Evolutionary conservation across 139 green algal genomes (phyloP), one percentile per base, ranked within the genome.

Genomic region (Chlorella sorokiniana): DNA sequence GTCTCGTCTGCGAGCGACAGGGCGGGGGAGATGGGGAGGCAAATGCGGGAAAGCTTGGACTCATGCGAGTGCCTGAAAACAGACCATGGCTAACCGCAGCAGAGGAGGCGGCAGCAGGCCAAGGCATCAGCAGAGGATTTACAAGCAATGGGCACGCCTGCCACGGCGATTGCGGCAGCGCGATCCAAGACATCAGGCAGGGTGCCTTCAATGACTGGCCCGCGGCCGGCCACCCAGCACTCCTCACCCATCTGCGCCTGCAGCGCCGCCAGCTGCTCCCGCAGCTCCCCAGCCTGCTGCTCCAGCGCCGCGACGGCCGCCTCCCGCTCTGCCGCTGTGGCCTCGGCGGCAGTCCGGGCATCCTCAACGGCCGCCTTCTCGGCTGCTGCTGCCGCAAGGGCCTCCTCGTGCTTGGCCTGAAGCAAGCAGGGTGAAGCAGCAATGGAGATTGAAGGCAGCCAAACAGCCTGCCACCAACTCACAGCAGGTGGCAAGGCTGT

Each of bases 1-100:
- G 88, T 84, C 78, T 96, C 92, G 27, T 68, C 93, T 94, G 91
- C 83, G n/a, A 78, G 3, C 48, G 16, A 16, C 48, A 56, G 48
- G 11, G 48, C 14, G 29, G 11, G 16, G 20, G 65, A 4, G 3
- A 31, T 5, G 38, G 37, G 63, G 0, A 73, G 67, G 63, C 8
- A 40, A n/a, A 35, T 2, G 8, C n/a, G n/a, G n/a, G n/a, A n/a
- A n/a, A n/a, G n/a, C n/a, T n/a, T n/a, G n/a, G n/a, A 23, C 10
- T 62, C 10, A 62, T 23, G 25, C 8, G 22, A 62, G 25, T 62
- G 52, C 52, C 10, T 62, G n/a, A n/a, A n/a, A n/a, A n/a, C n/a
- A n/a, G n/a, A n/a, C n/a, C n/a, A n/a, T n/a, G n/a, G n/a, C n/a
- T n/a, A n/a, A n/a, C n/a, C n/a, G n/a, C n/a, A n/a, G n/a, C n/a